A percentile compares a stretch with the other conserved stretches of the same genome.
Evolutionary conservation across 75 land plant genomes (phyloP).

Genomic region (Chamaecyparis obtusa): DNA sequence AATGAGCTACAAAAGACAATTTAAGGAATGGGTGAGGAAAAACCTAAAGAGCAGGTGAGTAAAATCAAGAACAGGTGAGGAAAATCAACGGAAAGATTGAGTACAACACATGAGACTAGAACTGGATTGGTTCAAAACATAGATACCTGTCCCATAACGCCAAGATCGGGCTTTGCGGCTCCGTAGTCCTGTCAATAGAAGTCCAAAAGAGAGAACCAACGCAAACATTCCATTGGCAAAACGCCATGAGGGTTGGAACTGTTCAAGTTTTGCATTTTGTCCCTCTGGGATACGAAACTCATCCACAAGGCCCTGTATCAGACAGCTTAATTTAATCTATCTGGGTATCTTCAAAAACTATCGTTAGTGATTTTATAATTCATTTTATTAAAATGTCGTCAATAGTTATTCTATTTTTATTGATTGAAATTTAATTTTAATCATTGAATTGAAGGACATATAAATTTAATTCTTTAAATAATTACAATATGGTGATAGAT

Average conservation of each 20-base stretch:
- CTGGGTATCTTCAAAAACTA: background rate
- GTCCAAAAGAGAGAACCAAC: conserved; percentile 66
- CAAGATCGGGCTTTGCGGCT: conserved; percentile 71
- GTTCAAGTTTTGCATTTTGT: conserved; percentile 26
- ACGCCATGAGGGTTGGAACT: conserved; percentile 53
- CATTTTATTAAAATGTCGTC: too few relatives aligned
- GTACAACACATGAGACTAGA: background rate
- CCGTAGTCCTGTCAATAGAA: conserved; percentile 47
- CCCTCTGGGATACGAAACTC: conserved; percentile 53
- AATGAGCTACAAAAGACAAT: too few relatives aligned
- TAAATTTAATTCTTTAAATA: too few relatives aligned
- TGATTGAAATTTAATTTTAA: too few relatives aligned
- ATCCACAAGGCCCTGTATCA: conserved; percentile 46
- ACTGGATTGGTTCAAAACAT: background rate
- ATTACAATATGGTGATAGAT: too few relatives aligned
- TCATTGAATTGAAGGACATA: too few relatives aligned
- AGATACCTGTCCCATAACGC: conserved; percentile 65
- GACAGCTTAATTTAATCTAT: background rate
- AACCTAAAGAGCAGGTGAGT: background rate
- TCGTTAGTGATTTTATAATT: too few relatives aligned
- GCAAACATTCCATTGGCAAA: conserved; percentile 80
- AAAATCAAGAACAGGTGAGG: background rate
- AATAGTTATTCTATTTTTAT: too few relatives aligned
- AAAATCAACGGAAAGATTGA: background rate
- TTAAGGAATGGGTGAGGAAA: too few relatives aligned